Evolutionary conservation across 805 yeast genomes (phyloP).

Genomic region (Ogataea nitratoaversa): DNA sequence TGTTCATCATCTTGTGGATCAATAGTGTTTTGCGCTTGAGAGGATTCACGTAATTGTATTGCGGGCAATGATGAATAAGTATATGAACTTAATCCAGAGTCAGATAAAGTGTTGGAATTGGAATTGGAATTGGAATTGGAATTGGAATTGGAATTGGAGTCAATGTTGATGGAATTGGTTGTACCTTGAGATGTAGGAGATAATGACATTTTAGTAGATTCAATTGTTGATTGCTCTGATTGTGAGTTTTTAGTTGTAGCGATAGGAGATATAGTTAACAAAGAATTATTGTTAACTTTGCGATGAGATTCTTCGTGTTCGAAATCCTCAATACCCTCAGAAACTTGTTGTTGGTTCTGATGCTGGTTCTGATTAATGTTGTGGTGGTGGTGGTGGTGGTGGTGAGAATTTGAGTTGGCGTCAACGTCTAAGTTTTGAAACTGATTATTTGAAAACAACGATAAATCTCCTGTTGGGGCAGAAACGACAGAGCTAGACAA

Average conservation of each 20-base stretch:
- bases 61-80: not conserved
- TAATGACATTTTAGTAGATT: not conserved
- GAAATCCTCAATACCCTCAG: not conserved
- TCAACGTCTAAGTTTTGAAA: constrained; percentile 22
- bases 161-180: not conserved
- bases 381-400: constrained; percentile 2
- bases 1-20: not conserved
- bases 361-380: not conserved
- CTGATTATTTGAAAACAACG: constrained; percentile 21
- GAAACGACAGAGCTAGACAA: constrained; percentile 3
- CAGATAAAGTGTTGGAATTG: not conserved
- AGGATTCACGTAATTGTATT: not conserved
- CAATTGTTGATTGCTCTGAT: not conserved
- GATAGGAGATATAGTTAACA: not conserved
- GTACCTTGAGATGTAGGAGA: not conserved
- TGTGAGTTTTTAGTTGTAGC: not conserved
- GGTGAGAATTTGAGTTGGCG: too few relatives aligned
- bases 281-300: not conserved
- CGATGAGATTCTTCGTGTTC: not conserved
- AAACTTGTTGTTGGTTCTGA: not conserved
- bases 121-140: not conserved
- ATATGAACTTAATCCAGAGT: not conserved
- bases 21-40: not conserved
- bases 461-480: constrained; percentile 14
- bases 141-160: not conserved